Evolutionary conservation across 2,329 filamentous ascomycete species (phyloP), one percentile per base, ranked within the genome.

Genomic region (Pyrenochaeta sp.): DNA sequence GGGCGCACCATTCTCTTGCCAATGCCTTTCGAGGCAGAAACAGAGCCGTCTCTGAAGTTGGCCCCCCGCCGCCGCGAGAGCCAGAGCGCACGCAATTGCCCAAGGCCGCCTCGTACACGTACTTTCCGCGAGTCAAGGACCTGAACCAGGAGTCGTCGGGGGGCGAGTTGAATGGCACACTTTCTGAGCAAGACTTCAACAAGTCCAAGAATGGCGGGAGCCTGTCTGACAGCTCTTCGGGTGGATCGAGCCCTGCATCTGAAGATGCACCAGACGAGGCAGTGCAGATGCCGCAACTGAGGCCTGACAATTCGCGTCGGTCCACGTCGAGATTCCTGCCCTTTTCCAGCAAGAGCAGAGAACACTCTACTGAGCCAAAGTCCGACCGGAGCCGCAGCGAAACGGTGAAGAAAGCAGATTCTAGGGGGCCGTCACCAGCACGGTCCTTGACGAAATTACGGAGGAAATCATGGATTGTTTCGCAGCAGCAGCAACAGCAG

Each of bases 181-280:
- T 69, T 37, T 68, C 70, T 2, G 73, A 75, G 32, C 70, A 73
- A 18, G 69, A 75, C 27, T 54, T 73, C 46, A 64, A 69, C 33
- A 54, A 58, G 15, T 56, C 51, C 49, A 61, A 54, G 39, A 61
- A 60, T 47, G 69, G 61, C 36, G 77, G 79, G 54, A 58, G 60
- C 29, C 63, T 63, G 3, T 72, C 72, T 11, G 72, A 69, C 56
- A 74, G 75, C 47, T 78, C 78, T 15, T 80, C 78, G 15, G 78
- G 74, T 21, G 77, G 75, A 50, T 79, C 76, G 9, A 81, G 78
- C 44, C 79, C 79, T 10, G 77, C 77, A 23, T 76, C 75, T 27
- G 73, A 76, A 51, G 72, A 73, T 29, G 60, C 64, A 17, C 66
- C 68, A 4, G 66, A 76, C 46, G 56, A 62, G 21, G 57, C 56